Base-by-base conservation (phyloP, 768 basidiomycete genomes). In the Glaciozyma antarctica region DNA sequence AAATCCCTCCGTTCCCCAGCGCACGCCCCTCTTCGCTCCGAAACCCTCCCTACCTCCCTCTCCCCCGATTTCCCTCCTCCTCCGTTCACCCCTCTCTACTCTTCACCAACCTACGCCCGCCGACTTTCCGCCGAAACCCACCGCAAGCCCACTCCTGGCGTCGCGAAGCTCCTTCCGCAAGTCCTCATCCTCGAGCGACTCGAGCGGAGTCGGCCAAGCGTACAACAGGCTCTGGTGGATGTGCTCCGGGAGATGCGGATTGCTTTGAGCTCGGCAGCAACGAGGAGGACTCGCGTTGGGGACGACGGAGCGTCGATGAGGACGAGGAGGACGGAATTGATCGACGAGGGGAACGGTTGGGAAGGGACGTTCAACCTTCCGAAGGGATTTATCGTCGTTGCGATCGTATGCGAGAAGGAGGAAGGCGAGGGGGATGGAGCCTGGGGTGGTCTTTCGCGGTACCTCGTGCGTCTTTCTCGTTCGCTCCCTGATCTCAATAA, bases 111-210 rank as follows among this genome's bases (percentile, higher is more conserved):
- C 38, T 7, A 41, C 5, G 13, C 7, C 12, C 38, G 38, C 2
- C 38, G 38, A 41, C 7, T 41, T 15, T 41, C 38, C 38, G 38
- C 38, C 59, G 32, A 26, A 5, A 12, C 12, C 21, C 4, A 9
- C 34, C 34, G n/a, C 48, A 8, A 44, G 26, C 44, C 28, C 44
- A 12, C 43, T 16, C 28, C 12, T n/a, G 10, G 13, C 12, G 49
- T 26, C 49, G 49, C n/a, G 19, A 19, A n/a, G 41, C 49, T 60
- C 51, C 52, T 61, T 21, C 60, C 60, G 17, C 60, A 61, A 24
- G 60, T 61, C 52, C 44, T 61, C 52, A 54, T 61, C 52, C 52
- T 61, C 44, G 52, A 61, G 52, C 60, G 53, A 19, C 60, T 62
- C 30, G 61, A 62, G 28, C 30, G 61, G 15, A 32, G 45, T 3